Base-by-base conservation (phyloP, 331 rosid species). In the Telfairia occidentalis region DNA sequence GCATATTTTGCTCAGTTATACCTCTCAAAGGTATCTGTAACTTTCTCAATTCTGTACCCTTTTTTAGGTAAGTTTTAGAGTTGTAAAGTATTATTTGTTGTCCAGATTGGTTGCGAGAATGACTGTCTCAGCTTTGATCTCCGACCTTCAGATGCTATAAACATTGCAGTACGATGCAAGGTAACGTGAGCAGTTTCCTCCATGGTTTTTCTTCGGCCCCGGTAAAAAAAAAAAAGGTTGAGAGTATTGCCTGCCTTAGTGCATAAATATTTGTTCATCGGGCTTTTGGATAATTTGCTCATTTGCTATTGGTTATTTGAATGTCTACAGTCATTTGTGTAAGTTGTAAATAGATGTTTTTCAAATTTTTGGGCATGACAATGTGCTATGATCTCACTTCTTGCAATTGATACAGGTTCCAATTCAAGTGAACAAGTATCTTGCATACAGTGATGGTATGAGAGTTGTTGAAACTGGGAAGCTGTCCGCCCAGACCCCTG, bases 141-240 rank as follows among this genome's bases (percentile, higher is more conserved):
- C 46, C 92, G 99, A 34, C 99, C 99, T 76, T 95, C 99, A 28
- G 99, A 95, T 61, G 99, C 99, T 34, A 95, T 95, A 86, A 95
- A 95, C 84, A 90, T 95, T 83, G 99, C 99, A 35, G 91, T 95
- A 54, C 82, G 93, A 77, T 95, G 99, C 96, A 90, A 95, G 97
- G 99, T 95, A 86, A 58, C 40, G 40, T 21, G 26, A 76, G 54
- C 74, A 24, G 60, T 78, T 73, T 42, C 37, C 4, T 80, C 81
- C 29, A 34, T 57, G 38, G 3, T 28, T 69, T 38, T 55, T 29
- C 46, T n/a, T n/a, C n/a, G n/a, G n/a, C n/a, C n/a, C n/a, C n/a
- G n/a, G n/a, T n/a, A n/a, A n/a, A n/a, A n/a, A n/a, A n/a, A n/a
- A n/a, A n/a, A n/a, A n/a, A n/a, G n/a, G n/a, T n/a, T n/a, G n/a